Percentiles rank a stretch among this genome's conserved stretches.
These are phyloP conservation scores for Jackrogersella multiformis DNA, from an alignment of 495 filamentous ascomycete genomes.

Conservation along the genomic window DNA sequence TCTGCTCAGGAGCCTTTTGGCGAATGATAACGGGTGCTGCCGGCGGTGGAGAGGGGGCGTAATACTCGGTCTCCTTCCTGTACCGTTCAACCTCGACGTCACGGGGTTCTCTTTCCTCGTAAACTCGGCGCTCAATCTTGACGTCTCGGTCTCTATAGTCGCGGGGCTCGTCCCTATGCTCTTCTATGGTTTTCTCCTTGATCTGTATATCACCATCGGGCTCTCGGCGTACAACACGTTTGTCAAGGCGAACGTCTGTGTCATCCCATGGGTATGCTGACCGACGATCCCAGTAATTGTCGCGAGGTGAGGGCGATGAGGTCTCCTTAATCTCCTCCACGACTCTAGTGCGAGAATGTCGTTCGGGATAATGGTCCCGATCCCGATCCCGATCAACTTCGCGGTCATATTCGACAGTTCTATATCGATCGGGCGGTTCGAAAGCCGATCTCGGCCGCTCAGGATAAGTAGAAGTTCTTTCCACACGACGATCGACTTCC, in stretches of 20 bases:
- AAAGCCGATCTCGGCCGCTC: constrained; percentile 57
- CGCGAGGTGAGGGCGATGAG: constrained; percentile 45
- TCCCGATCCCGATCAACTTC: constrained; percentile 53
- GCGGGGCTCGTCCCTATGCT: constrained; percentile 39
- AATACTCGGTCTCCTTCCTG: constrained; percentile 74
- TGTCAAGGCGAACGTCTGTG: constrained; percentile 56
- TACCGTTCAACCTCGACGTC: constrained; percentile 68
- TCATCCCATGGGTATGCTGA: constrained; percentile 50
- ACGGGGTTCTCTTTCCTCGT: constrained; percentile 55
- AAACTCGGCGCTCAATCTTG: constrained; percentile 55
- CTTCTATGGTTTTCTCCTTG: constrained; percentile 42
- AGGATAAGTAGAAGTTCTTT: constrained; percentile 54
- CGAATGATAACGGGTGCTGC: constrained; percentile 74
- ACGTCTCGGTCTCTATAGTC: constrained; percentile 55
- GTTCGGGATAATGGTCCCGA: constrained; percentile 47
- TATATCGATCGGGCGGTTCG: constrained; percentile 61
- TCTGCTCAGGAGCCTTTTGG: constrained; percentile 67
- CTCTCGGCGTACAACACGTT: constrained; percentile 54
- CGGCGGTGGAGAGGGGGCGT: constrained; percentile 62
- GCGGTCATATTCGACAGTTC: constrained; percentile 62
- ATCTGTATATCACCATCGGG: constrained; percentile 40
- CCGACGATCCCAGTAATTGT: constrained; percentile 54
- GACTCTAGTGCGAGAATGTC: constrained; percentile 43
- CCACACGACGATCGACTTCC: constrained; percentile 59
- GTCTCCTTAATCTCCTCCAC: constrained; percentile 54